These are phyloP conservation scores for Leccinellum luteum DNA, from an alignment of 768 basidiomycete species.

Conservation along the genomic window DNA sequence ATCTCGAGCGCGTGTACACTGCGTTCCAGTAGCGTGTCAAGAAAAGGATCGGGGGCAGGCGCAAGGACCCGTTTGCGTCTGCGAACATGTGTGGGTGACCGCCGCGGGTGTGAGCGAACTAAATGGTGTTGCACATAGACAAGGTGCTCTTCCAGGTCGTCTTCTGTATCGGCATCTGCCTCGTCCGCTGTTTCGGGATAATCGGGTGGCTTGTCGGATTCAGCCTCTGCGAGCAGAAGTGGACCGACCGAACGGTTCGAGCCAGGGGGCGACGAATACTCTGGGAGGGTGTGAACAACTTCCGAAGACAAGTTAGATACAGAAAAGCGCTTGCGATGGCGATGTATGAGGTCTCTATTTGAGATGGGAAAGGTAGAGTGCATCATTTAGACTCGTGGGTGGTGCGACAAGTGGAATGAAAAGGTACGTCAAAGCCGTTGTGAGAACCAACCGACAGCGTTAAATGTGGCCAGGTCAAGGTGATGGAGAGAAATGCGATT, in stretches of 20 bases:
- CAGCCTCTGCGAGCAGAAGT: conserved; percentile 27
- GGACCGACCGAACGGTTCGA: conserved; percentile 16
- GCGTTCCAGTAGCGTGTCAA: conserved; percentile 77
- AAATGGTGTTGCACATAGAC: conserved; percentile 26
- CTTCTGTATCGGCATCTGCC: conserved; percentile 67
- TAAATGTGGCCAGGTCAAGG: conserved; percentile 5
- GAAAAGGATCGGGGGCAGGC: conserved; percentile 47
- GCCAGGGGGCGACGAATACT: conserved; percentile 48
- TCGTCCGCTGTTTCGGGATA: conserved; percentile 78
- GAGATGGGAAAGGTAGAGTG: conserved; percentile 16
- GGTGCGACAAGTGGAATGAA: not conserved
- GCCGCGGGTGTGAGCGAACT: conserved; percentile 35
- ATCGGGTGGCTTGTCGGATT: conserved; percentile 67
- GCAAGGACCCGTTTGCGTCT: conserved; percentile 29
- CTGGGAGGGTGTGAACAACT: conserved; percentile 62
- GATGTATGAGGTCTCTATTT: conserved; percentile 16
- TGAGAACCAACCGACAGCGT: conserved; percentile 9
- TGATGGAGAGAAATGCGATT: conserved; percentile 3
- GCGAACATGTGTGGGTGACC: conserved; percentile 19
- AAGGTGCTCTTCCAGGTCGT: conserved; percentile 21
- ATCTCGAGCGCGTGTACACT: conserved; percentile 85
- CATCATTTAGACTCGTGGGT: conserved; percentile 7
- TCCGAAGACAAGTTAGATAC: conserved; percentile 61
- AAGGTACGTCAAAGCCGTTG: conserved; percentile 13
- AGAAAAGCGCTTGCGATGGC: conserved; percentile 58